These are phyloP conservation scores for Solanum phureja DNA, from an alignment of 257 asterid species.

Conservation along the genomic window DNA sequence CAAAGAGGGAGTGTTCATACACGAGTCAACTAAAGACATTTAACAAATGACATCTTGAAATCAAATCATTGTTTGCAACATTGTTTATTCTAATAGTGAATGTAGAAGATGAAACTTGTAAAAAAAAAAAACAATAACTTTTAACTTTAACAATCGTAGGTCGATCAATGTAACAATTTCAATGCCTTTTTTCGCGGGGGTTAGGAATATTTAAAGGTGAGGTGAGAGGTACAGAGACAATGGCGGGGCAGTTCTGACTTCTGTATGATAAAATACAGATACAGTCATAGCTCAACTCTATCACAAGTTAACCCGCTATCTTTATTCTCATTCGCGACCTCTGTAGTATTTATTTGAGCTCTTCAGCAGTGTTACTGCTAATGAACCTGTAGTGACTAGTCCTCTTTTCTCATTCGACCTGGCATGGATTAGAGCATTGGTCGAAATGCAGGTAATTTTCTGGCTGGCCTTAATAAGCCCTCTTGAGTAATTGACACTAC, in stretches of 20 bases:
- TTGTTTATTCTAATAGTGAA: not conserved
- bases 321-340: not conserved
- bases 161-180: not conserved
- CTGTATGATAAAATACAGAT: not conserved
- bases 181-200: not conserved
- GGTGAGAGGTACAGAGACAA: not conserved
- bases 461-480: conserved; percentile 54
- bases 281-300: not conserved
- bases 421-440: conserved; percentile 40
- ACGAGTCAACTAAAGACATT: not conserved
- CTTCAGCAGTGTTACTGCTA: not conserved
- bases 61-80: not conserved
- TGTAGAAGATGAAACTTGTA: not conserved
- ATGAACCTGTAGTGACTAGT: not conserved
- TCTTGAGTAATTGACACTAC: conserved; percentile 79
- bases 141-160: not conserved
- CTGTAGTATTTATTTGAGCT: not conserved
- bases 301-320: not conserved
- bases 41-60: not conserved
- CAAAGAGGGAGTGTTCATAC: not conserved
- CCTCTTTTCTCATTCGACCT: not conserved
- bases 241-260: not conserved
- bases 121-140: not conserved
- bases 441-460: conserved; percentile 18
- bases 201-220: not conserved